phyloP scores from a whole-genome alignment of 2,329 filamentous ascomycete species.

The Alternaria alternata region DNA sequence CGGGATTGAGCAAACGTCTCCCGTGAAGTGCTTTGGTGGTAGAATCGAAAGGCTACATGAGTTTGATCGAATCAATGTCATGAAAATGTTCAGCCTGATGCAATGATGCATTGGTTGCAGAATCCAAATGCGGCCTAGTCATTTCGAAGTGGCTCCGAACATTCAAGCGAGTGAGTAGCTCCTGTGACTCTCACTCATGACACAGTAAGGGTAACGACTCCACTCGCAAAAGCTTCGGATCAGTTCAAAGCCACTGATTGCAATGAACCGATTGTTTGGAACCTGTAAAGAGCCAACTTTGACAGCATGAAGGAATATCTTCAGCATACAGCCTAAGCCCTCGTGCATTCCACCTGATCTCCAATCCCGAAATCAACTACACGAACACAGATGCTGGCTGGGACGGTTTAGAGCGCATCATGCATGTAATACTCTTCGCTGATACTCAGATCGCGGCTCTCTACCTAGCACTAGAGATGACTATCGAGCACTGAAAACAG shows the following conservation, averaged over 20 bases:
- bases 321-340: not conserved
- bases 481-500: slow-evolving; percentile 45
- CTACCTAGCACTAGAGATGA: slow-evolving; percentile 25
- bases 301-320: not conserved
- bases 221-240: not conserved
- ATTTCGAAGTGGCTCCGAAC: not conserved
- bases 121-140: not conserved
- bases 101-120: not conserved
- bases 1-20: not conserved
- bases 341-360: not conserved
- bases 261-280: not conserved
- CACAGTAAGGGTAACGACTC: not conserved
- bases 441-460: slow-evolving; percentile 24
- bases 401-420: slow-evolving; percentile 31
- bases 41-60: not conserved
- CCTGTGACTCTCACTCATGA: not conserved
- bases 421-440: slow-evolving; percentile 13
- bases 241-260: not conserved
- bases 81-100: not conserved
- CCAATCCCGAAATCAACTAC: not conserved
- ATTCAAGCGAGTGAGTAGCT: not conserved
- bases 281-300: not conserved
- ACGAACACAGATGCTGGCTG: slow-evolving; percentile 15
- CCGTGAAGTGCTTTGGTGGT: not conserved
- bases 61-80: not conserved